phyloP scores from a whole-genome alignment of 495 filamentous ascomycete species.

The Podospora tetraspora region DNA sequence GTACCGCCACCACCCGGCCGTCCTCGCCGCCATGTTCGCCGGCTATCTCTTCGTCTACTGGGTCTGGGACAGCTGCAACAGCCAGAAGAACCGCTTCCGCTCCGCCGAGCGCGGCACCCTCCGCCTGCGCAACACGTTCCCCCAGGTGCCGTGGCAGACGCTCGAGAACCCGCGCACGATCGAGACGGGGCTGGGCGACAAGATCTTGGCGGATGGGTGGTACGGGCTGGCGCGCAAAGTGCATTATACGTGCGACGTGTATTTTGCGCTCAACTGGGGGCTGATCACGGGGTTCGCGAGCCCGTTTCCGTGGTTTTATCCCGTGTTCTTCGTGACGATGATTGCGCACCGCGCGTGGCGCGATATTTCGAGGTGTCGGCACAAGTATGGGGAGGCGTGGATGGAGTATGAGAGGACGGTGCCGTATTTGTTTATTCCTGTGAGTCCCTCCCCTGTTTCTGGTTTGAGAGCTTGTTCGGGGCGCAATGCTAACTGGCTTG shows the following conservation, averaged over 20 bases:
- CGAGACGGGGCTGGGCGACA: conserved; percentile 68
- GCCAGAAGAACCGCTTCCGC: conserved; percentile 93
- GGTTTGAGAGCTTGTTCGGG: too few relatives aligned
- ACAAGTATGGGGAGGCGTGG: conserved; percentile 93
- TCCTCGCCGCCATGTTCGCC: conserved; percentile 59
- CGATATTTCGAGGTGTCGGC: conserved; percentile 77
- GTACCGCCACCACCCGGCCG: conserved; percentile 71
- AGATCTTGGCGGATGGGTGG: conserved; percentile 86
- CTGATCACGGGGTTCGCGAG: conserved; percentile 59
- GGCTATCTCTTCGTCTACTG: conserved; percentile 84
- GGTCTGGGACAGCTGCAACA: conserved; percentile 87
- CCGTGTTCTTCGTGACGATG: conserved; percentile 85
- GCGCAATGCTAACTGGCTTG: conserved; percentile 9
- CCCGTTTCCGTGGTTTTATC: conserved; percentile 98
- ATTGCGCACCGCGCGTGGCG: conserved; percentile 82
- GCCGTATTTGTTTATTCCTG: conserved; percentile 94
- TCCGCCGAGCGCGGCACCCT: conserved; percentile 71
- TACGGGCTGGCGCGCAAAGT: conserved; percentile 91
- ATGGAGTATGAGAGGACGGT: conserved; percentile 79
- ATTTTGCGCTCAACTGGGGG: conserved; percentile 62
- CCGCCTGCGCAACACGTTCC: conserved; percentile 74
- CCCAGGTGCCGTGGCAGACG: conserved; percentile 87
- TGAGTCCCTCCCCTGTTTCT: conserved; percentile 44
- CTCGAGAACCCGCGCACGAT: conserved; percentile 86
- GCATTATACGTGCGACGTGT: conserved; percentile 89